Evolutionary conservation across 2,329 filamentous ascomycete genomes (phyloP), one percentile per base, ranked within the genome.

Genomic region (Colletotrichum acutatum): DNA sequence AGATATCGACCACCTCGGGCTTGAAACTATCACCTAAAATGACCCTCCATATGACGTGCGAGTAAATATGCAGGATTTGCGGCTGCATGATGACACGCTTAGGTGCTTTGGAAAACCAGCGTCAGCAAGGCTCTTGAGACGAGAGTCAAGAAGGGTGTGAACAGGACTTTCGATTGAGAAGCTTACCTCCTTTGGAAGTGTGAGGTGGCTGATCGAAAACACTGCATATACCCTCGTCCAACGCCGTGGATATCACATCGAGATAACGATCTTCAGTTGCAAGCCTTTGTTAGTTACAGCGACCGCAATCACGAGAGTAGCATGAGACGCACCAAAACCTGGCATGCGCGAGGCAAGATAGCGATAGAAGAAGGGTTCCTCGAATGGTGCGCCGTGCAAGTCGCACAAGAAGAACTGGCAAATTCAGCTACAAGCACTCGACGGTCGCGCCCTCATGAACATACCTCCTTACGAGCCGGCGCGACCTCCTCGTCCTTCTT

Each of bases 401-500:
- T 72, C 46, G 16, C 70, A 72, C 2, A 70, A 60, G 19, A 72
- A 72, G 56, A 72, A 72, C 70, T 72, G 19, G 5, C 5, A 26
- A 16, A 19, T 28, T 70, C 9, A 72, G 66, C 32, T n/a, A 16
- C 16, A 3, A 9, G 14, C 7, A 65, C 4, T 42, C 37, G 37
- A 42, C 7, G 16, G 37, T 19, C 14, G 14, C 37, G 37, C 7
- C 37, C 8, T 19, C 4, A 19, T n/a, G 12, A 5, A 37, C 66
- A 46, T 16, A 72, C 66, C 54, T 70, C 66, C 30, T 65, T 72
- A 9, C 53, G 70, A 22, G 70, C 70, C 11, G 70, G 60, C 5
- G 66, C 54, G 5, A 72, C 60, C 30, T 70, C 70, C 5, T 72
- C 70, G 14, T 72, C 70, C 24, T 61, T 72, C 66, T 72, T 72